phyloP scores from a whole-genome alignment of 768 basidiomycete genomes.

The Pulveroboletus sp. region DNA sequence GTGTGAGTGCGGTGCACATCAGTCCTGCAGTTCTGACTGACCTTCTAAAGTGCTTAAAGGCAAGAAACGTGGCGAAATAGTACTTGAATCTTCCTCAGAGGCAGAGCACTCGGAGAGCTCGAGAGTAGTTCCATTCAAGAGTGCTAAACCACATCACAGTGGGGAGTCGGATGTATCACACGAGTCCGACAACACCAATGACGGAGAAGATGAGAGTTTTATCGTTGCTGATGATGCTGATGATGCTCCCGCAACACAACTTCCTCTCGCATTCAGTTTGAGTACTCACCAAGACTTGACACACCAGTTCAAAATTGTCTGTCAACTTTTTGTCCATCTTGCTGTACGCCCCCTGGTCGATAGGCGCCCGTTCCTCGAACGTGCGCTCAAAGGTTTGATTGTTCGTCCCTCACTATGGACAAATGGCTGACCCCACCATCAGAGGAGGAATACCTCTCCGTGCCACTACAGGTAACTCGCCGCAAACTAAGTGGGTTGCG shows the following conservation, averaged over 20 bases:
- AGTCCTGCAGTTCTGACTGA: constrained; percentile 1
- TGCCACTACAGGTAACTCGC: constrained; percentile 63
- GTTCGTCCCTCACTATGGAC: background rate
- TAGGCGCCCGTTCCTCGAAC: constrained; percentile 55
- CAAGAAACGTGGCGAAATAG: constrained; percentile 41
- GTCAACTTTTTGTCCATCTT: constrained; percentile 84
- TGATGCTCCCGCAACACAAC: constrained; percentile 36
- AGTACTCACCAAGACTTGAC: constrained; percentile 69
- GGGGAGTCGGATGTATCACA: constrained; percentile 37
- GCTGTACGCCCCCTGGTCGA: constrained; percentile 56
- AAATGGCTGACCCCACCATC: background rate
- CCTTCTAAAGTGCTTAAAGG: constrained; percentile 27
- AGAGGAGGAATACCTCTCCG: constrained; percentile 71
- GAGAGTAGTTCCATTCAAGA: constrained; percentile 38
- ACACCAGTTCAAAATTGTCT: constrained; percentile 84
- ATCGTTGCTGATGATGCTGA: constrained; percentile 68
- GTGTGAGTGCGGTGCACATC: constrained; percentile 36
- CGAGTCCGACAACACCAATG: constrained; percentile 19
- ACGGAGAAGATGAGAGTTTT: constrained; percentile 32
- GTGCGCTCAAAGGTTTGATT: constrained; percentile 44
- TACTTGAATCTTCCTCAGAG: constrained; percentile 31
- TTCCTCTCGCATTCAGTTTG: constrained; percentile 84
- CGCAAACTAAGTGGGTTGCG: constrained; percentile 68
- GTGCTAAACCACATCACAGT: constrained; percentile 40
- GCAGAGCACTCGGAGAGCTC: constrained; percentile 29